These are phyloP conservation scores for Huntiella omanensis DNA, from an alignment of 2,329 filamentous ascomycete genomes.

Conservation along the genomic window DNA sequence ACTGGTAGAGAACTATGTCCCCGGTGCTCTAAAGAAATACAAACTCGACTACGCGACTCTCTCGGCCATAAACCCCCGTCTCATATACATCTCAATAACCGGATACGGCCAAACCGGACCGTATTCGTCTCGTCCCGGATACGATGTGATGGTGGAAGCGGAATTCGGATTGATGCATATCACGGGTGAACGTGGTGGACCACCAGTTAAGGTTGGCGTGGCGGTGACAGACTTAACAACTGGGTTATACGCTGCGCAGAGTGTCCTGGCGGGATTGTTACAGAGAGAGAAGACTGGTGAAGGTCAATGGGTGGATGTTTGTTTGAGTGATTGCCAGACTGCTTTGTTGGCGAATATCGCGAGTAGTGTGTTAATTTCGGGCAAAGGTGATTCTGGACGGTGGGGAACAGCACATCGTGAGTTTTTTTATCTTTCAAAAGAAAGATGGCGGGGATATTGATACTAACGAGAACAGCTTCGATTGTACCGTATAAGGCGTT, in stretches of 20 bases:
- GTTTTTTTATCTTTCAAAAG: too few relatives aligned
- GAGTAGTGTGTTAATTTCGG: slow-evolving; percentile 75
- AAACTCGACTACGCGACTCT: slow-evolving; percentile 72
- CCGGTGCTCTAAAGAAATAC: slow-evolving; percentile 78
- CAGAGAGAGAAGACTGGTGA: slow-evolving; percentile 51
- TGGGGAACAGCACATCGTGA: slow-evolving; percentile 94
- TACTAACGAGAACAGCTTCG: slow-evolving; percentile 38
- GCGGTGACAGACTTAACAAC: slow-evolving; percentile 94
- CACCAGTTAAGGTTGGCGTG: slow-evolving; percentile 91
- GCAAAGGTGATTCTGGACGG: slow-evolving; percentile 67
- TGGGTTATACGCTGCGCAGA: slow-evolving; percentile 84
- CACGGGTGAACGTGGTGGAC: slow-evolving; percentile 69
- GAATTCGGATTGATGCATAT: slow-evolving; percentile 99
- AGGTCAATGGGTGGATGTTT: slow-evolving; percentile 84
- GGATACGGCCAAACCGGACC: slow-evolving; percentile 94
- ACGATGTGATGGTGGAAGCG: slow-evolving; percentile 98
- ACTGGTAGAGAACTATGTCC: slow-evolving; percentile 91
- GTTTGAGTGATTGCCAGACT: slow-evolving; percentile 84
- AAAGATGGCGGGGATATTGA: not conserved
- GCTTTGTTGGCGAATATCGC: slow-evolving; percentile 91
- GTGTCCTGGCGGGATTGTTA: slow-evolving; percentile 86
- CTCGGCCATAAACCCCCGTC: slow-evolving; percentile 57
- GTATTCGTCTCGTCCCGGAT: slow-evolving; percentile 70
- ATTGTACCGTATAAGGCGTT: slow-evolving; percentile 92
- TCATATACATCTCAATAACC: slow-evolving; percentile 93